Evolutionary conservation across 306 rosid species (phyloP).

Genomic region (Sicyos edulis): DNA sequence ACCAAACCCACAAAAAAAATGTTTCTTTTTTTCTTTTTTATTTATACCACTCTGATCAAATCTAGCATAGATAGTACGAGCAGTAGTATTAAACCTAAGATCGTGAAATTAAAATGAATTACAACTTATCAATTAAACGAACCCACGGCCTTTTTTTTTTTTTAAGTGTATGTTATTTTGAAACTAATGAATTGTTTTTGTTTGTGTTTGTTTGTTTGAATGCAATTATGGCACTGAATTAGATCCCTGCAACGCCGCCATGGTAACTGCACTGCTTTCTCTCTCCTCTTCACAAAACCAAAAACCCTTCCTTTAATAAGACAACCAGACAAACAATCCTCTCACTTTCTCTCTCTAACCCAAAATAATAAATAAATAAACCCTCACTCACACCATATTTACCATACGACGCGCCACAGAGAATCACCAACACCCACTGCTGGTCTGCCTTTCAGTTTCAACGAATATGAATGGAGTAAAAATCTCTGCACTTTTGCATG

Average conservation of each 20-base stretch:
- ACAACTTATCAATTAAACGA: too few relatives aligned
- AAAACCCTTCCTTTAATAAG: slow-evolving; percentile 15
- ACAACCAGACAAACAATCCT: background rate
- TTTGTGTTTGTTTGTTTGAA: slow-evolving; percentile 30
- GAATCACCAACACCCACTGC: background rate
- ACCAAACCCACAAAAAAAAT: too few relatives aligned
- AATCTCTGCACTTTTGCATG: too few relatives aligned
- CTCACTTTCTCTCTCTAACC: slow-evolving; percentile 4
- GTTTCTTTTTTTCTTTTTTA: too few relatives aligned
- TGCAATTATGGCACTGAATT: slow-evolving; percentile 81
- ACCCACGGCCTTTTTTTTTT: too few relatives aligned
- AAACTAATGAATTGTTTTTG: background rate
- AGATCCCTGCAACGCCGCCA: slow-evolving; percentile 99
- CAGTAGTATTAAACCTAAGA: too few relatives aligned
- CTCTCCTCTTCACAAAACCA: slow-evolving; percentile 11
- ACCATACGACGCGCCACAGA: background rate
- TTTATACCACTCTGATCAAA: too few relatives aligned
- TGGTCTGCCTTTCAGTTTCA: too few relatives aligned
- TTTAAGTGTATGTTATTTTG: too few relatives aligned
- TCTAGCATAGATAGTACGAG: too few relatives aligned
- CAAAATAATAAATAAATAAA: background rate
- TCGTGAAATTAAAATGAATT: too few relatives aligned
- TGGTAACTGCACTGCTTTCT: slow-evolving; percentile 48
- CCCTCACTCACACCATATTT: slow-evolving; percentile 10
- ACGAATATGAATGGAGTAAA: too few relatives aligned